phyloP scores from a whole-genome alignment of 208 protist genomes.

The Naegleria gruberi region DNA sequence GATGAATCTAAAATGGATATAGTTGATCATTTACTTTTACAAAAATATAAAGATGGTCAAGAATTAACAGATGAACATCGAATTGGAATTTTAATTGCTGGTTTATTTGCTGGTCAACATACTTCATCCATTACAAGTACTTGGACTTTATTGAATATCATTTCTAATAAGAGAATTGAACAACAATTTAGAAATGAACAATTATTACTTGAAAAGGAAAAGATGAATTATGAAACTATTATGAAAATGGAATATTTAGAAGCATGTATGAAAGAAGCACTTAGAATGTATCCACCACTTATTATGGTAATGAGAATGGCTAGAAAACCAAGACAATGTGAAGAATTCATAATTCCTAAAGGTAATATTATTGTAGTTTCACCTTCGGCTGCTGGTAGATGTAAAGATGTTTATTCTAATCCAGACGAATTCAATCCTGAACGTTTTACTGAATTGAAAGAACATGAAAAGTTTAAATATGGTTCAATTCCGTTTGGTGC shows the following conservation, averaged over 20 bases:
- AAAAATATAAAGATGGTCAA: conserved; percentile 69
- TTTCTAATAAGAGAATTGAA: conserved; percentile 35
- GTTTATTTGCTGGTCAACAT: conserved; percentile 84
- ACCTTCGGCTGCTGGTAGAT: conserved; percentile 60
- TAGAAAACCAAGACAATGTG: conserved; percentile 50
- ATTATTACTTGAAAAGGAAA: too few relatives aligned
- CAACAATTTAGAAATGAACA: conserved; percentile 21
- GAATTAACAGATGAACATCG: conserved; percentile 72
- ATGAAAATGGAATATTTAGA: conserved; percentile 77
- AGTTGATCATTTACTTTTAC: conserved; percentile 63
- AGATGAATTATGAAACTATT: conserved; percentile 70
- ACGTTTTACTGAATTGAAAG: conserved; percentile 41
- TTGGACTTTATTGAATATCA: conserved; percentile 71
- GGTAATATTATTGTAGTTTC: conserved; percentile 71
- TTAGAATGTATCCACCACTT: conserved; percentile 76
- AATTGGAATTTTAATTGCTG: conserved; percentile 74
- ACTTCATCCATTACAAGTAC: conserved; percentile 74
- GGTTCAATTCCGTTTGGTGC: conserved; percentile 71
- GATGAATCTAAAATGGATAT: too few relatives aligned
- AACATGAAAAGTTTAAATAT: conserved; percentile 64
- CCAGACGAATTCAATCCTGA: conserved; percentile 68
- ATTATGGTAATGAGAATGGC: conserved; percentile 80
- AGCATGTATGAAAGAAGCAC: conserved; percentile 66
- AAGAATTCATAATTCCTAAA: conserved; percentile 63
- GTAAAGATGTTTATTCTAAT: conserved; percentile 69